Evolutionary conservation across 805 yeast genomes (phyloP), one percentile per base, ranked within the genome.

Genomic region (Saccharomycopsis sp.): DNA sequence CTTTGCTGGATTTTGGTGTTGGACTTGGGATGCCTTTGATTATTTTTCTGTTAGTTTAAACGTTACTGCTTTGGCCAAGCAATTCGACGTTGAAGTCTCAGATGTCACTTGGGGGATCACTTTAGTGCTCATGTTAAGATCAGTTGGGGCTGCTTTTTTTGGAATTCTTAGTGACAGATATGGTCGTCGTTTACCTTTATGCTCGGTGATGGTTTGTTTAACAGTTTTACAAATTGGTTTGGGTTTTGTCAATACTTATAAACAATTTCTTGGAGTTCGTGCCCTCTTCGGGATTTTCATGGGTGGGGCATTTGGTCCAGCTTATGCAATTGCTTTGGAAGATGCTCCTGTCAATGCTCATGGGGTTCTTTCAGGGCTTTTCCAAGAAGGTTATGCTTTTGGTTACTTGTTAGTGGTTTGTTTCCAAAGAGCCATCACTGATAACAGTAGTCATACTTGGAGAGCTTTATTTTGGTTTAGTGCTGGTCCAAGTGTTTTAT

Each of bases 21-120:
- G 87, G 86, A 66, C 79, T 2, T 66, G 77, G 69, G 88, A 78
- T 51, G 77, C 85, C 2, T 70, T 79, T 56, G 86, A 79, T 51
- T 79, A 76, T 59, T 79, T 80, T 52, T 60, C 72, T 23, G 78
- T 76, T 10, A 68, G 79, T 9, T 64, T 77, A 36, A 69, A 74
- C 40, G 76, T 71, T 2, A 41, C 67, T 2, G 56, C 61, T 2
- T 64, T 80, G 37, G 78, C 84, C 26, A 50, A 54, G 31, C 52
- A 69, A 2, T 66, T 79, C 36, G 62, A 61, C 31, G 61, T 57
- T 5, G 39, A 64, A 1, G 65, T 72, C 20, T 62, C 64, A 17
- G 70, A 69, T 35, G 66, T 79, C 49, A 74, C 85, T 10, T 78
- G 84, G 83, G 87, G 85, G 36, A 72, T 76, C 49, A 76, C 84